Base-by-base conservation (phyloP, 768 basidiomycete species). In the Cystofilobasidium bisporidii region DNA sequence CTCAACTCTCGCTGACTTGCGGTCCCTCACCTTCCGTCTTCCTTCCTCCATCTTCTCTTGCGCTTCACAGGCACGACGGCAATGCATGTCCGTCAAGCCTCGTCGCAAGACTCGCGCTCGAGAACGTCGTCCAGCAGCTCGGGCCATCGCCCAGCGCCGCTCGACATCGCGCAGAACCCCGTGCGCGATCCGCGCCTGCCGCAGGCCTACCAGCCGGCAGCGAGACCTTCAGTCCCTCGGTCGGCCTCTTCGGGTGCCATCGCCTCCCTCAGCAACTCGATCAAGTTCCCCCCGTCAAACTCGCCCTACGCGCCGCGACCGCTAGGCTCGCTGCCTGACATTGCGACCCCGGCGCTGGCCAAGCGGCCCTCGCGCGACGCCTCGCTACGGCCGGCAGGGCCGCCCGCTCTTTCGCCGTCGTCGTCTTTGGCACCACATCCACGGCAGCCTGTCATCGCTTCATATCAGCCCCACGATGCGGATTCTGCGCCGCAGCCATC, bases 111-210 rank as follows among this genome's bases (percentile, higher is more conserved):
- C 61, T 22, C 63, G 24, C 63, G 55, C 26, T 56, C 53, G 20
- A 15, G 63, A 15, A 56, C 53, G 3, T 10, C 47, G 32, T 60
- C 58, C 6, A 36, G 47, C 15, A 30, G 36, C 15, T 48, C 50
- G 18, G 65, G 59, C 28, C 58, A 59, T 38, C 67, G 67, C 8
- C 67, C 67, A 18, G 61, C 67, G 6, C 67, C 67, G 30, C 45
- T 68, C 41, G 53, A 68, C 43, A 57, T 68, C 30, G 40, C 61
- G 26, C 36, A 28, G 10, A 38, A 55, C 41, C 22, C 32, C 24
- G 38, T 28, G 41, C 48, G 60, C 41, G 67, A 68, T 28, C 67
- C 62, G 26, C 67, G 67, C 6, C 43, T 63, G 12, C 61, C 67
- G 22, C 67, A 63, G 24, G 55, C 43, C 22, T 58, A 63, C 43